Conservation (phyloP, 2,329 filamentous ascomycete species). For the Colletotrichum liaoningense region DNA sequence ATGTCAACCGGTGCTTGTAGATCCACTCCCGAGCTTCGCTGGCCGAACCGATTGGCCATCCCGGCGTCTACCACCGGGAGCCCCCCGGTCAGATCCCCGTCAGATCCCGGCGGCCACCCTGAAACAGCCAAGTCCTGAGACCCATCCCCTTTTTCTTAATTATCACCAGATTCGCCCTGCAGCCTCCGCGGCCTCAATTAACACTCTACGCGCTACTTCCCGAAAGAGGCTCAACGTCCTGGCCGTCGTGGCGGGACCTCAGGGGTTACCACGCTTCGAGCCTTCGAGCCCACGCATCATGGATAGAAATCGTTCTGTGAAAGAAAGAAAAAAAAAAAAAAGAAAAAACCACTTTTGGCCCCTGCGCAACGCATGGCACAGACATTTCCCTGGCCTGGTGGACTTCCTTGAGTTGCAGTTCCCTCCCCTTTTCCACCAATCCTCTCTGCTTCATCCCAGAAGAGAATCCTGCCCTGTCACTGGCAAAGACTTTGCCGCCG, state of each 20-base stretch:
- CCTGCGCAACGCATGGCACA: slow-evolving; percentile 15
- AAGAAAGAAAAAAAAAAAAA: too few species aligned
- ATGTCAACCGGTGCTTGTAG: not conserved
- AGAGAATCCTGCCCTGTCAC: not conserved
- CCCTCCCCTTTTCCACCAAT: slow-evolving; percentile 28
- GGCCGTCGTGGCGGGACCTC: slow-evolving; percentile 11
- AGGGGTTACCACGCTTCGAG: not conserved
- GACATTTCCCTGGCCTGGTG: not conserved
- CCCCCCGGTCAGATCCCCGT: slow-evolving; percentile 12
- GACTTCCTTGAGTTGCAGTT: not conserved
- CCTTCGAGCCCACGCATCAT: too few species aligned
- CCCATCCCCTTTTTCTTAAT: slow-evolving; percentile 33
- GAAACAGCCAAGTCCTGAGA: slow-evolving; percentile 34
- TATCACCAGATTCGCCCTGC: slow-evolving; percentile 27
- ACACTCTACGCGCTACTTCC: slow-evolving; percentile 30
- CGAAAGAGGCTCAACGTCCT: slow-evolving; percentile 24
- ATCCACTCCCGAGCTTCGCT: slow-evolving; percentile 26
- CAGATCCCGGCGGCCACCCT: slow-evolving; percentile 32
- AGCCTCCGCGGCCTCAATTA: slow-evolving; percentile 24
- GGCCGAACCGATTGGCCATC: slow-evolving; percentile 27
- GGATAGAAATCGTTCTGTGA: not conserved
- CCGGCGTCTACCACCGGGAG: slow-evolving; percentile 5
- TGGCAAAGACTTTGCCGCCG: slow-evolving; percentile 9
- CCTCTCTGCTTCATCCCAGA: slow-evolving; percentile 1
- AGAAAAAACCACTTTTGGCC: not conserved